Percentiles rank a stretch among this genome's conserved stretches.
Evolutionary conservation across 1,139 yeast species (phyloP).

Genomic region (Saccharomyces uvarum): DNA sequence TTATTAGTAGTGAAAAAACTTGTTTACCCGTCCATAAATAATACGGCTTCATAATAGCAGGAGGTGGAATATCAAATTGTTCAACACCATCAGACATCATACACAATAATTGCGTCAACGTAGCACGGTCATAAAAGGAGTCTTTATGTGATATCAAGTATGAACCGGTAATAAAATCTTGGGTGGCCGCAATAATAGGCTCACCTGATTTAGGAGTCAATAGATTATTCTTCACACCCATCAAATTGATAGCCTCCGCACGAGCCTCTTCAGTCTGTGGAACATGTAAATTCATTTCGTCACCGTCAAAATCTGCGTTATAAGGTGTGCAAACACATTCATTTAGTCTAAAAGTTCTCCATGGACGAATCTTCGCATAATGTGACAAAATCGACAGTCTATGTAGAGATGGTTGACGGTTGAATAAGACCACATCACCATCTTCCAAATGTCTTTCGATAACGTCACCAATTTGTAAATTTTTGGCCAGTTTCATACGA

Average conservation of each 20-base stretch:
- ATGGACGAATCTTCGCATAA: constrained; percentile 91
- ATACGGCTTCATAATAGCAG: constrained; percentile 82
- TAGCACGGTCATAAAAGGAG: constrained; percentile 81
- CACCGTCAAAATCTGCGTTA: constrained; percentile 99
- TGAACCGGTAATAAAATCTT: constrained; percentile 96
- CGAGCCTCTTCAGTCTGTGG: constrained; percentile 99
- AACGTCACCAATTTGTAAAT: constrained; percentile 77
- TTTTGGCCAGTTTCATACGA: constrained; percentile 65
- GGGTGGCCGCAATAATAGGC: constrained; percentile 98
- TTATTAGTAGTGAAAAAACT: constrained; percentile 77
- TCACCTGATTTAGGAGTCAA: constrained; percentile 97
- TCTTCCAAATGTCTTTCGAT: constrained; percentile 98
- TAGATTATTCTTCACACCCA: constrained; percentile 95
- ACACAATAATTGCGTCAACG: constrained; percentile 71
- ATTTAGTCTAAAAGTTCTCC: constrained; percentile 95
- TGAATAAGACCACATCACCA: constrained; percentile 91
- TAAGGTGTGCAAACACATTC: constrained; percentile 99
- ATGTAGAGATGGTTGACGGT: constrained; percentile 96
- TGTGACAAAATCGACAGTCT: constrained; percentile 90
- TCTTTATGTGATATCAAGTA: constrained; percentile 89
- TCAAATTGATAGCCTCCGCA: constrained; percentile 92
- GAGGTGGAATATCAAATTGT: constrained; percentile 92
- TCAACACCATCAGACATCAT: constrained; percentile 93
- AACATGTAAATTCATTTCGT: constrained; percentile 97
- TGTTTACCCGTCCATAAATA: constrained; percentile 97